Evolutionary conservation across 768 basidiomycete species (phyloP).

Genomic region (Macrolepiota dolichaula): DNA sequence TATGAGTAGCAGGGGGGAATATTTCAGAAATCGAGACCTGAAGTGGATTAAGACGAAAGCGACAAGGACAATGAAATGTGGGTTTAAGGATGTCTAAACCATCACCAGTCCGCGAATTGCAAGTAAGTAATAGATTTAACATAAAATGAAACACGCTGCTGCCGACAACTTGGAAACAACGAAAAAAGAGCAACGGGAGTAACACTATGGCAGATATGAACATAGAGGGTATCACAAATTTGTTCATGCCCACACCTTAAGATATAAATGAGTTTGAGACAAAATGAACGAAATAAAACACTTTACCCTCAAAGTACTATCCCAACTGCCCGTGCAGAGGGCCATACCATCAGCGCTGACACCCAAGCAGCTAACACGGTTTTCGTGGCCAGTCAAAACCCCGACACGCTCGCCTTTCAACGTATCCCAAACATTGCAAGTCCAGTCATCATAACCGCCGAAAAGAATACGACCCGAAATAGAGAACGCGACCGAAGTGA

Average conservation of each 20-base stretch:
- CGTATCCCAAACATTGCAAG: slow-evolving; percentile 99
- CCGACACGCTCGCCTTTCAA: slow-evolving; percentile 98
- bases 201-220: not conserved
- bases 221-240: not conserved
- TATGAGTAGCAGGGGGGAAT: slow-evolving; percentile 11
- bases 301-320: slow-evolving; percentile 90
- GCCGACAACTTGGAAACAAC: slow-evolving; percentile 19
- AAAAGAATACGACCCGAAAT: slow-evolving; percentile 96
- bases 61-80: slow-evolving; percentile 1
- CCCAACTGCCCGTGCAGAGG: slow-evolving; percentile 98
- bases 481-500: slow-evolving; percentile 98
- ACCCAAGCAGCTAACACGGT: slow-evolving; percentile 94
- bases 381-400: slow-evolving; percentile 96
- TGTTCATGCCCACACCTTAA: slow-evolving; percentile 81
- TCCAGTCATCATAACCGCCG: slow-evolving; percentile 99
- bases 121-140: slow-evolving; percentile 52
- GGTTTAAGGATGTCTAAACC: slow-evolving; percentile 14
- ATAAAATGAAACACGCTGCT: slow-evolving; percentile 40
- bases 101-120: slow-evolving; percentile 37
- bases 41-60: slow-evolving; percentile 26
- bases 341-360: slow-evolving; percentile 98
- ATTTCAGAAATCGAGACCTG: slow-evolving; percentile 20
- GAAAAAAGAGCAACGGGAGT: slow-evolving; percentile 8
- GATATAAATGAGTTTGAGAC: slow-evolving; percentile 9
- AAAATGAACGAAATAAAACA: slow-evolving; percentile 4